A percentile compares a stretch with the other conserved stretches of the same genome.
Conservation (phyloP, 1,139 yeast species). For the Protomyces inouyei region DNA sequence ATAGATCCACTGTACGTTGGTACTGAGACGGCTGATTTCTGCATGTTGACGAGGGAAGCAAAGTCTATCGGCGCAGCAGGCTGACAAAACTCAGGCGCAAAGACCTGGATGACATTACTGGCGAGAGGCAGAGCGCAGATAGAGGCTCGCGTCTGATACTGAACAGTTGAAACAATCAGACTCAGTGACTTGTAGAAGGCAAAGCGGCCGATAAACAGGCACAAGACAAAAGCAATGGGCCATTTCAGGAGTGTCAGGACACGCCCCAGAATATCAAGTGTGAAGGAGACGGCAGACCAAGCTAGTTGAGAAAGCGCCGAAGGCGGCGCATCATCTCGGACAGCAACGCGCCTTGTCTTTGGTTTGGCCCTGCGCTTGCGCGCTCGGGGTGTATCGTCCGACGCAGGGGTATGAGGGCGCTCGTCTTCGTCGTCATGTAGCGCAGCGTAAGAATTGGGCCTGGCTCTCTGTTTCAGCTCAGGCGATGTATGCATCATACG, state of each 20-base stretch:
- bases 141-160: constrained; percentile 2
- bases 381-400: background rate
- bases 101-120: background rate
- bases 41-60: constrained; percentile 8
- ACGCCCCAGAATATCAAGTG: background rate
- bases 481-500: too few species aligned
- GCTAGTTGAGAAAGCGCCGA: background rate
- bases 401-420: too few species aligned
- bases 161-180: constrained; percentile 1
- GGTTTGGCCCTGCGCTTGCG: background rate
- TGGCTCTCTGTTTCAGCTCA: too few species aligned
- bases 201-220: constrained; percentile 7
- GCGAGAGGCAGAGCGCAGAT: constrained; percentile 18
- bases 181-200: constrained; percentile 1
- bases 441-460: too few species aligned
- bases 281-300: background rate
- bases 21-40: constrained; percentile 8
- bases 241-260: constrained; percentile 14
- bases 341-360: background rate
- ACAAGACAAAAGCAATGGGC: constrained; percentile 15
- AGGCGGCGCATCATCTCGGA: background rate
- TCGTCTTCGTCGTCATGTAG: too few species aligned
- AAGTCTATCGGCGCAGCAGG: constrained; percentile 2
- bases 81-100: constrained; percentile 9
- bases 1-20: constrained; percentile 5